A percentile compares a stretch with the other conserved stretches of the same genome.
Evolutionary conservation across 495 filamentous ascomycete genomes (phyloP).

Genomic region (Podospora pseudopauciseta): DNA sequence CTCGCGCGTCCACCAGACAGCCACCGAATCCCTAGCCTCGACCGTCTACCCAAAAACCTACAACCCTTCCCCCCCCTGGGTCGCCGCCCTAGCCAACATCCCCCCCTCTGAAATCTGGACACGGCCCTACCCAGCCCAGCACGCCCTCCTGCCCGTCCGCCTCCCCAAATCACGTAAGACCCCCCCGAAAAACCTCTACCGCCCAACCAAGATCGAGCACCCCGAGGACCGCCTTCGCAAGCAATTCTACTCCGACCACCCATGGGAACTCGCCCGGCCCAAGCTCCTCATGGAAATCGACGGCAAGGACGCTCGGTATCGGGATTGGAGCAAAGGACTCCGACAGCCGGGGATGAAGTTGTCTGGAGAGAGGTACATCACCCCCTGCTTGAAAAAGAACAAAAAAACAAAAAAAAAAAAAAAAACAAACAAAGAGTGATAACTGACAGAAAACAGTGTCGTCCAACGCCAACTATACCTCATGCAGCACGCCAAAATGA

Average conservation of each 20-base stretch:
- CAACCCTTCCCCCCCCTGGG: conserved; percentile 64
- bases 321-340: conserved; percentile 74
- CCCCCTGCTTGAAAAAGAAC: too few relatives aligned
- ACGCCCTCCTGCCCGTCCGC: conserved; percentile 28
- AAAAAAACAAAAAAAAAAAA: too few relatives aligned
- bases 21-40: conserved; percentile 53
- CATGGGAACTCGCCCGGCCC: conserved; percentile 93
- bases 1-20: conserved; percentile 66
- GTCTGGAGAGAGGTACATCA: conserved; percentile 76
- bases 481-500: conserved; percentile 58
- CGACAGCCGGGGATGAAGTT: conserved; percentile 73
- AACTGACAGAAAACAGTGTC: conserved; percentile 56
- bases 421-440: neutral
- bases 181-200: conserved; percentile 65
- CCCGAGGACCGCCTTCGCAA: conserved; percentile 79
- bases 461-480: conserved; percentile 89
- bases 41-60: conserved; percentile 30
- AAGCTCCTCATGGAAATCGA: conserved; percentile 78
- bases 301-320: conserved; percentile 69
- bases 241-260: conserved; percentile 87
- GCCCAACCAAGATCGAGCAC: conserved; percentile 72
- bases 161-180: conserved; percentile 28
- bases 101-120: conserved; percentile 76
- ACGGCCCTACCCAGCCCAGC: conserved; percentile 62
- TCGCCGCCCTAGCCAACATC: conserved; percentile 64